Evolutionary conservation across 2,329 filamentous ascomycete genomes (phyloP), one percentile per base, ranked within the genome.

Genomic region (Talaromyces sp.): DNA sequence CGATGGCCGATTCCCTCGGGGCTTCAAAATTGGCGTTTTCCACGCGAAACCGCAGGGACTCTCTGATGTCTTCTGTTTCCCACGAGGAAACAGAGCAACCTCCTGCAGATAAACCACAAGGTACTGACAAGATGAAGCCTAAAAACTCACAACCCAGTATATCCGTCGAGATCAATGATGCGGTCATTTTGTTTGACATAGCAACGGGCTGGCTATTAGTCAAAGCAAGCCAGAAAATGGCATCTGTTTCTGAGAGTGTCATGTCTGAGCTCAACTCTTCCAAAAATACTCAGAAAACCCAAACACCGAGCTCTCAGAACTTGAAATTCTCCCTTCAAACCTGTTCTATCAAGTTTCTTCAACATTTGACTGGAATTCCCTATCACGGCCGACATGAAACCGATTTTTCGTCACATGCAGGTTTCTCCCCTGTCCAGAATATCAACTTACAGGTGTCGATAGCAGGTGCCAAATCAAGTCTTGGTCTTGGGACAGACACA

Each of bases 151-250:
- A 51, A 41, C 9, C 26, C 38, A 51, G 67, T 5, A 61, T 76
- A 24, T 67, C 65, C 13, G 61, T 75, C 51, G 74, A 76, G 52
- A 63, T 78, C 5, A 67, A 65, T 11, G 70, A 70, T 7, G 55
- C 68, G 17, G 64, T 67, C 1, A 52, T 75, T 10, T 71, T 72
- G 43, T 71, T 77, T 56, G 76, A 78, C 62, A 76, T 77, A 59
- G 69, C 76, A 26, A 73, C 68, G 55, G 76, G 75, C 5, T 78
- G 75, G 75, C 68, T 78, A 57, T 60, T 77, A 19, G 63, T 67
- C 32, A 78, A 77, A 58, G 67, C 73, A 59, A 69, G 69, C 7
- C 73, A 77, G 58, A 71, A 66, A 35, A 38, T 75, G 13, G 56
- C 69, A 11, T 59, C 65, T 51, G 53, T 66, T 19, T 65, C 69